Evolutionary conservation across 257 asterid species (phyloP), one percentile per base, ranked within the genome.

Genomic region (Penstemon newberryi): DNA sequence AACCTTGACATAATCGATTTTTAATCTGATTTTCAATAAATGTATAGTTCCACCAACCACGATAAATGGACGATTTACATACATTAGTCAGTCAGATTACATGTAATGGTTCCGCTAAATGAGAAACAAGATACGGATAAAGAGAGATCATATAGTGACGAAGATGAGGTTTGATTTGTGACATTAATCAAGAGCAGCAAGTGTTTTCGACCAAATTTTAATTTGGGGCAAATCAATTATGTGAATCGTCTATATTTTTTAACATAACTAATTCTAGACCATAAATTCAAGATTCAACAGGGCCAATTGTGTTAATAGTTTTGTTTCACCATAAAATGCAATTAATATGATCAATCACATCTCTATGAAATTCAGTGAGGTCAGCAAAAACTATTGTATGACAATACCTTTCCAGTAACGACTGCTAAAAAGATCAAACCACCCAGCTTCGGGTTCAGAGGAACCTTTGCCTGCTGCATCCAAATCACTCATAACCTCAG

Each of bases 401-500:
- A 41, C 9, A 64, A 63, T 77, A 94, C 99, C 96, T 90, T 88
- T 93, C 80, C 86, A 58, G 72, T 93, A 93, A 53, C 96, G 95
- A 74, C 90, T 74, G 69, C 96, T 90, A 65, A 93, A 90, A 78
- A 93, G 97, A 84, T 93, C 99, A 66, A 88, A 81, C 98, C 98
- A 93, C 63, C 87, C 87, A 82, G 96, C 98, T 75, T 93, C 98
- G 10, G 85, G 85, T 80, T 83, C 98, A 5, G 88, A 75, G 65
- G 96, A 82, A 71, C 94, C 92, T 68, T 63, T 91, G 51, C 88
- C 74, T 73, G 96, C 73, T 50, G 95, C 86, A 69, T 80, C 82
- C 76, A 92, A 65, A 69, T 92, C 99, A 55, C 76, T 75, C 94
- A 93, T 88, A 73, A 90, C 91, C 84, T 90, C 99, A 50, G 78